Evolutionary conservation across 2,329 filamentous ascomycete genomes (phyloP), one percentile per base, ranked within the genome.

Genomic region (Podosphaera leucotricha): DNA sequence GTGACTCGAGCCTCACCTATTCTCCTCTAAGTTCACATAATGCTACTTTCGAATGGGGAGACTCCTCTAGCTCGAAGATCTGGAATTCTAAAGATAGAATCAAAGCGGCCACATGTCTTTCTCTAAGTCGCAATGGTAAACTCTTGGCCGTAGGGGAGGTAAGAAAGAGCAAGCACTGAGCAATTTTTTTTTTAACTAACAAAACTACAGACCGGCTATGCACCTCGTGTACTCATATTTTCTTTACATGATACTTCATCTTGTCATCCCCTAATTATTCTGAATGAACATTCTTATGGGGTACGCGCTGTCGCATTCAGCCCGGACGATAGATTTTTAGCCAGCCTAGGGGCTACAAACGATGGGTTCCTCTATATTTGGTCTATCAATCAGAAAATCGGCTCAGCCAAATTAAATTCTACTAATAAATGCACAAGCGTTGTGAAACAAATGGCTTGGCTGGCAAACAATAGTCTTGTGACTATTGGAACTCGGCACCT

Each of bases 331-430:
- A 78, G 72, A 50, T 92, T 80, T 59, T 69, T 98, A 28, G 90
- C 90, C 2, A 92, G 85, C 18, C 67, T 98, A 11, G 90, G 90
- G 22, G 74, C 80, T 16, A 72, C 80, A 45, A 94, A 94, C 57
- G 90, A 98, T 61, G 87, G 87, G 1, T 95, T 92, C 57, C 67
- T 98, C 18, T 92, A 87, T 58, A 70, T 95, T 22, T 95, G 87
- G 86, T 75, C 69, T 52, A 72, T 94, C 51, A 85, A 92, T 54
- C 64, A 78, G n/a, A 79, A 76, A 41, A 90, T 75, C 8, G 87
- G 86, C 16, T 71, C 78, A 18, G 78, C 85, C 1, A 84, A 70
- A 53, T 65, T 95, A 28, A 69, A 77, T 71, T 87, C 68, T 58
- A 93, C 71, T 67, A 95, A 95, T 61, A 83, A 90, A 58, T 95